Conservation (phyloP, 2,329 filamentous ascomycete species). For the Rhynchosporium agropyri region DNA sequence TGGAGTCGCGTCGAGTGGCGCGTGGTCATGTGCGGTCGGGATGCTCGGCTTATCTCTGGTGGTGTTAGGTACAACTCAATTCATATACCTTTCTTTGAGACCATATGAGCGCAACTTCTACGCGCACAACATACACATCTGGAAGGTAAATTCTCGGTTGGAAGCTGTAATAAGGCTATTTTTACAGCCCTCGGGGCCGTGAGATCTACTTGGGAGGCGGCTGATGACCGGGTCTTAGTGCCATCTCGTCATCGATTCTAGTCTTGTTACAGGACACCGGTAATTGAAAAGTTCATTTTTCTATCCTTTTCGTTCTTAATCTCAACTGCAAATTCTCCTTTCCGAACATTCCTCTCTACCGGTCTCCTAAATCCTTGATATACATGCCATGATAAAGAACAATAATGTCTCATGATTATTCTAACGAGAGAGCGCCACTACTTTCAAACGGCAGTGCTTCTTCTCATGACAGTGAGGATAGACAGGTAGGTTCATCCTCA, state of each 20-base stretch:
- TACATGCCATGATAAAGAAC: background rate
- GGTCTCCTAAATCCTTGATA: background rate
- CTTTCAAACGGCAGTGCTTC: slow-evolving; percentile 24
- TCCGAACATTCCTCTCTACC: too few species aligned
- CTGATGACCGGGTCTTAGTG: slow-evolving; percentile 9
- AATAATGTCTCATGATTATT: slow-evolving; percentile 12
- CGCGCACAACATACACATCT: too few species aligned
- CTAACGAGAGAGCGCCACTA: slow-evolving; percentile 30
- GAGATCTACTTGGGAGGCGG: background rate
- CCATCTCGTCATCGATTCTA: slow-evolving; percentile 19
- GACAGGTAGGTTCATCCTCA: slow-evolving; percentile 15
- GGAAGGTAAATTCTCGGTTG: background rate
- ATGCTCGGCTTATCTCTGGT: slow-evolving; percentile 4
- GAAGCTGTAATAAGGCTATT: background rate
- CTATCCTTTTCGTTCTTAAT: background rate
- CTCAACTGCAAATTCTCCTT: background rate
- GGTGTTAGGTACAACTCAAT: background rate
- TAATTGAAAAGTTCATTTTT: slow-evolving; percentile 9
- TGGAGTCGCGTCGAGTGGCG: slow-evolving; percentile 5
- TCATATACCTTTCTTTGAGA: too few species aligned
- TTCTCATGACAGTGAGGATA: slow-evolving; percentile 3
- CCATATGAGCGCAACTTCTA: background rate
- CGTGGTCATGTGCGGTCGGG: slow-evolving; percentile 10
- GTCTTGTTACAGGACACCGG: background rate
- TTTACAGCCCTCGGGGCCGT: background rate